phyloP scores from a whole-genome alignment of 768 basidiomycete species.

The Leucosporidium yakuticum region DNA sequence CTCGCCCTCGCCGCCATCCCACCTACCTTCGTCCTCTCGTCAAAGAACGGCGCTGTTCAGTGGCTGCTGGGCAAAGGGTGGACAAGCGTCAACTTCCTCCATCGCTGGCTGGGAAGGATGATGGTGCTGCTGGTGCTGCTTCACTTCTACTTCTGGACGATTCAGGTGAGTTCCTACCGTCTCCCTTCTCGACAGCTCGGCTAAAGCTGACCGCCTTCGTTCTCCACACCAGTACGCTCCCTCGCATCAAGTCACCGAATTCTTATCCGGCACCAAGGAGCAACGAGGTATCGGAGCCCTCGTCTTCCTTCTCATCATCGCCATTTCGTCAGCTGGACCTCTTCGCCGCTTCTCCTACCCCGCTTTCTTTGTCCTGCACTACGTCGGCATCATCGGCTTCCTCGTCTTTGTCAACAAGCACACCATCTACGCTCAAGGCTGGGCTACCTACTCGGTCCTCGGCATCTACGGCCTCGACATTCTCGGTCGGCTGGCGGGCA shows the following conservation, averaged over 20 bases:
- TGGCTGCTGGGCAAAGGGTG: conserved; percentile 47
- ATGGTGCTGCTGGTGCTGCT: conserved; percentile 46
- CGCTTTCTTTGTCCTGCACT: conserved; percentile 70
- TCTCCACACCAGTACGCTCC: conserved; percentile 8
- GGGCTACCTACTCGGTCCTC: conserved; percentile 68
- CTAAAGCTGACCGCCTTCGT: neutral
- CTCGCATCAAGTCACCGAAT: conserved; percentile 2
- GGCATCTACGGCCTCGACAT: conserved; percentile 75
- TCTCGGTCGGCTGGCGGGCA: conserved; percentile 50
- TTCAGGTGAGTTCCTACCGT: conserved; percentile 12
- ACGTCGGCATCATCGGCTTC: conserved; percentile 52
- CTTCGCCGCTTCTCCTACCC: conserved; percentile 62
- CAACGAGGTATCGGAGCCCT: conserved; percentile 67
- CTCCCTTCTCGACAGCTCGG: neutral
- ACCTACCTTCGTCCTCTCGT: conserved; percentile 55
- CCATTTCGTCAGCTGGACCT: conserved; percentile 59
- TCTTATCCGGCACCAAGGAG: conserved; percentile 55
- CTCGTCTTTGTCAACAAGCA: conserved; percentile 75
- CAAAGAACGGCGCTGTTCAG: conserved; percentile 52
- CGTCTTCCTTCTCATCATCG: conserved; percentile 57
- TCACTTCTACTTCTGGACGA: conserved; percentile 46
- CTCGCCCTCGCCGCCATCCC: conserved; percentile 58
- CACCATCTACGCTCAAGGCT: conserved; percentile 69
- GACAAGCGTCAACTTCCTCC: conserved; percentile 57
- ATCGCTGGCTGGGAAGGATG: conserved; percentile 57